These are phyloP conservation scores for Ajuga reptans DNA, from an alignment of 305 asterid species.

Conservation along the genomic window DNA sequence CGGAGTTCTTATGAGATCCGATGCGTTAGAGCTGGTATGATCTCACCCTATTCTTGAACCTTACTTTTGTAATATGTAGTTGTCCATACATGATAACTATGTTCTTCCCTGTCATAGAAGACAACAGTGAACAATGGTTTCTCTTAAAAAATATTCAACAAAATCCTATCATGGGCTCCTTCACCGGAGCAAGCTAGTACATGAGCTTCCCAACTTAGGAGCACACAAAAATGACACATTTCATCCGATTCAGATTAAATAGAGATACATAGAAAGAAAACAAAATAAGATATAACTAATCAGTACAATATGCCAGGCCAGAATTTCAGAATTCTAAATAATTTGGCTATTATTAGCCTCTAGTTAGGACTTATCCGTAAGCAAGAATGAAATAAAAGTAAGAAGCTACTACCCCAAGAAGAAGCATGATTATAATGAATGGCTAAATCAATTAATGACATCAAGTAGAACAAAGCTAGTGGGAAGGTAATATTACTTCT, in stretches of 20 bases:
- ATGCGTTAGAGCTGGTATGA: no score
- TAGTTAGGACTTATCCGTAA: neutral
- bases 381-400: neutral
- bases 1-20: no score
- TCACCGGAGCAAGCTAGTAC: neutral
- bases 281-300: neutral
- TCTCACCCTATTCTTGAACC: neutral
- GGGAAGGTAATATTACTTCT: constrained; percentile 38
- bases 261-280: neutral
- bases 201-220: neutral
- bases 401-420: neutral
- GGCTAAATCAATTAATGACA: neutral
- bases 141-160: neutral
- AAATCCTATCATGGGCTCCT: no score
- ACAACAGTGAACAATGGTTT: neutral
- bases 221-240: neutral
- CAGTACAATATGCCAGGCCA: neutral
- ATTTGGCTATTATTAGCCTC: neutral
- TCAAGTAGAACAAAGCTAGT: constrained; percentile 10
- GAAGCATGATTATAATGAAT: neutral
- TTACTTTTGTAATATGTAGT: neutral
- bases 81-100: neutral
- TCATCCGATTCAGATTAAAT: neutral
- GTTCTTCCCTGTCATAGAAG: neutral
- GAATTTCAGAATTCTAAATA: neutral